These are phyloP conservation scores for Aspergillus viridinutans DNA, from an alignment of 2,329 filamentous ascomycete genomes.

Conservation along the genomic window DNA sequence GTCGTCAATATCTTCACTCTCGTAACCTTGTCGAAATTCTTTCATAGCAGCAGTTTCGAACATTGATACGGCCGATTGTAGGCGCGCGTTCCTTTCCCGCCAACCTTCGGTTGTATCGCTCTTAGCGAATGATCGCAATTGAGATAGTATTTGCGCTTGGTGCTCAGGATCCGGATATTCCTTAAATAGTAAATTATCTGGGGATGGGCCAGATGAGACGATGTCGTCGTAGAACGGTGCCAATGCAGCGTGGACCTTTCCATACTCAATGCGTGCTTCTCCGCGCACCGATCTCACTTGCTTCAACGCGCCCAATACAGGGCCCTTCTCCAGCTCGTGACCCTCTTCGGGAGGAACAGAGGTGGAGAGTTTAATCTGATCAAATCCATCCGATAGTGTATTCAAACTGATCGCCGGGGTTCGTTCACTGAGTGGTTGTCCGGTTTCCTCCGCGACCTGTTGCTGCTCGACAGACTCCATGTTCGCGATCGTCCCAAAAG, in stretches of 20 bases:
- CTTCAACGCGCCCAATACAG: conserved; percentile 65
- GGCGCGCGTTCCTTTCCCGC: conserved; percentile 63
- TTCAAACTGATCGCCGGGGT: conserved; percentile 19
- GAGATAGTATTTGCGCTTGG: conserved; percentile 83
- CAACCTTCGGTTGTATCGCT: conserved; percentile 79
- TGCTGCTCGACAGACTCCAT: conserved; percentile 25
- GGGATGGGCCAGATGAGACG: conserved; percentile 61
- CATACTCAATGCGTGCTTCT: conserved; percentile 82
- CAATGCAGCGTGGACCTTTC: conserved; percentile 81
- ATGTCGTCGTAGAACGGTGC: conserved; percentile 87
- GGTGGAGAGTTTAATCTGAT: conserved; percentile 62
- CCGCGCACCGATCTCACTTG: conserved; percentile 75
- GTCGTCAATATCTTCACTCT: conserved; percentile 81
- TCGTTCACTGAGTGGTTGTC: conserved; percentile 10
- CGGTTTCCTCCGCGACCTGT: conserved; percentile 17
- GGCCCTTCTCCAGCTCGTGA: conserved; percentile 53
- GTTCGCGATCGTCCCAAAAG: conserved; percentile 36
- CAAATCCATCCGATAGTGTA: conserved; percentile 67
- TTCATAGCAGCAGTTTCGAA: conserved; percentile 88
- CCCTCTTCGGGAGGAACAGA: conserved; percentile 27
- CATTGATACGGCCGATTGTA: conserved; percentile 69
- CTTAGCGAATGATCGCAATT: conserved; percentile 71
- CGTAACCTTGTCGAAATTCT: conserved; percentile 91
- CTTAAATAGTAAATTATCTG: conserved; percentile 79
- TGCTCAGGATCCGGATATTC: conserved; percentile 83